Evolutionary conservation across 2,329 filamentous ascomycete genomes (phyloP).

Genomic region (Neobulgaria alba): DNA sequence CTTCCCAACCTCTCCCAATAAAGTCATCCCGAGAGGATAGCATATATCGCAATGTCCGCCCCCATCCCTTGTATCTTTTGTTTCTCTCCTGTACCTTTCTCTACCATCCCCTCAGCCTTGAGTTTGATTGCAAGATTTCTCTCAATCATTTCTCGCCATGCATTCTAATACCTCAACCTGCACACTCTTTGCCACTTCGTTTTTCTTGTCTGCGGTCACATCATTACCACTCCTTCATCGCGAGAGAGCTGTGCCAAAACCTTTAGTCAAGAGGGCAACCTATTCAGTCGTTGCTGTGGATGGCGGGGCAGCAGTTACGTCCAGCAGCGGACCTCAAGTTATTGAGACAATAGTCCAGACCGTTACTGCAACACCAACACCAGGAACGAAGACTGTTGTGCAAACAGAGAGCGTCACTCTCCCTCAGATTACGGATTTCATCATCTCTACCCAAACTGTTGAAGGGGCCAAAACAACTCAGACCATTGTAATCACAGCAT

Average conservation of each 20-base stretch:
- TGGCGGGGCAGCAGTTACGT: constrained; percentile 21
- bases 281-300: constrained; percentile 31
- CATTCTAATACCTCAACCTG: constrained; percentile 17
- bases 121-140: no score
- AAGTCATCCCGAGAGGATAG: no score
- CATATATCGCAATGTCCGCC: no score
- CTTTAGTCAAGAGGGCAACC: constrained; percentile 19
- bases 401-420: constrained; percentile 20
- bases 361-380: constrained; percentile 16
- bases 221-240: constrained; percentile 20
- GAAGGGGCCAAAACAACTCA: constrained; percentile 19
- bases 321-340: neutral
- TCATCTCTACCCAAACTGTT: constrained; percentile 20
- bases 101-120: no score
- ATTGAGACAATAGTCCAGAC: constrained; percentile 19
- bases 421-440: constrained; percentile 15
- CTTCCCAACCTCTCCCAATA: constrained; percentile 23
- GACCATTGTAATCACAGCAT: constrained; percentile 21
- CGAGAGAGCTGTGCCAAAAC: constrained; percentile 6
- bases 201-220: constrained; percentile 18
- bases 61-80: no score
- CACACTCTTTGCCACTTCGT: constrained; percentile 21
- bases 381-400: constrained; percentile 19
- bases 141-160: constrained; percentile 23
- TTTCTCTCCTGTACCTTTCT: no score